A percentile compares a stretch with the other conserved stretches of the same genome.
These are phyloP conservation scores for Suillus paluster DNA, from an alignment of 768 basidiomycete genomes.

Conservation along the genomic window DNA sequence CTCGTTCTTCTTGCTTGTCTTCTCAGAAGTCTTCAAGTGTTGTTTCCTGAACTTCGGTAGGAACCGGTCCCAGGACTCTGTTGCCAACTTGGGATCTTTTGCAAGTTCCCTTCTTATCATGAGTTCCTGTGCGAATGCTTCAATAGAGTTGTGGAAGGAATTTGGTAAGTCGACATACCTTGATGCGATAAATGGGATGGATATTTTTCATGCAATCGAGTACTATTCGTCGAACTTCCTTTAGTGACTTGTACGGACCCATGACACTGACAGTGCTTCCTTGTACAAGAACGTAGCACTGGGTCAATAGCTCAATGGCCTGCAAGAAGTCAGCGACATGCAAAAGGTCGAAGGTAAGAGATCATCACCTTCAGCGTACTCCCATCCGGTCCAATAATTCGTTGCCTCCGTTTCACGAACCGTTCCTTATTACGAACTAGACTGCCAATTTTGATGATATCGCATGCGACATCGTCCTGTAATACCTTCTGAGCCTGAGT, in stretches of 20 bases:
- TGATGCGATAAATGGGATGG: constrained; percentile 98
- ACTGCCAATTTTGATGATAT: constrained; percentile 98
- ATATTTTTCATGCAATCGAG: constrained; percentile 99
- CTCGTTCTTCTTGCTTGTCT: constrained; percentile 90
- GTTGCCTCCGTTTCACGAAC: constrained; percentile 93
- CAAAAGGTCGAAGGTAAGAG: not conserved
- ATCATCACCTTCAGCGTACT: constrained; percentile 87
- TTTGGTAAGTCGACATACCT: constrained; percentile 50
- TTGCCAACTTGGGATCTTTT: constrained; percentile 95
- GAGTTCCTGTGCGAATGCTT: constrained; percentile 69
- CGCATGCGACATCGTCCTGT: constrained; percentile 88
- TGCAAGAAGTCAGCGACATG: constrained; percentile 37
- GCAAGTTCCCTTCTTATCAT: constrained; percentile 98
- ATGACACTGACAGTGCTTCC: constrained; percentile 98
- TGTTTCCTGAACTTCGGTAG: constrained; percentile 93
- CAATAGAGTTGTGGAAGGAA: not conserved
- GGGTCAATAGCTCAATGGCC: constrained; percentile 96
- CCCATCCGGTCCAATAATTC: constrained; percentile 97
- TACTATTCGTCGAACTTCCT: constrained; percentile 96
- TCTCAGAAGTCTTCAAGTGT: constrained; percentile 92
- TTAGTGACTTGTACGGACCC: constrained; percentile 94
- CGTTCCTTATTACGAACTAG: constrained; percentile 94
- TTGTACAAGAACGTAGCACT: constrained; percentile 97
- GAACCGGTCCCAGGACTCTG: constrained; percentile 96
- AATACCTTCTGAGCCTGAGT: constrained; percentile 88